Percentiles rank a stretch among this genome's conserved stretches.
phyloP scores from a whole-genome alignment of 805 yeast species.

The Teunomyces pallodes region DNA sequence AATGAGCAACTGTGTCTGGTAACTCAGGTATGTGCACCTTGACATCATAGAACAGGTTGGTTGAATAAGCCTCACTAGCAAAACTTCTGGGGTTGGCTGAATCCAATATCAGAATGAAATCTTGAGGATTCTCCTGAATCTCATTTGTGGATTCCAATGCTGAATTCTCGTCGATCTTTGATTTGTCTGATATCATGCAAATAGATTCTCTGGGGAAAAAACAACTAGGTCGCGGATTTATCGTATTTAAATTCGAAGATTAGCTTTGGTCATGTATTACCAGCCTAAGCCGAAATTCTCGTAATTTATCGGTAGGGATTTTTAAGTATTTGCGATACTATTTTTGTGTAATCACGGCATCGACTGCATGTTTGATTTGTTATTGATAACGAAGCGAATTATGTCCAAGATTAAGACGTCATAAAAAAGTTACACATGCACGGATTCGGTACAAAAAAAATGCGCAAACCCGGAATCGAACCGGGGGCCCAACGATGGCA shows the following conservation, averaged over 20 bases:
- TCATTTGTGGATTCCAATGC: not conserved
- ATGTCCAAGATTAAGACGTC: not conserved
- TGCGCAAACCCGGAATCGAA: slow-evolving; percentile 5
- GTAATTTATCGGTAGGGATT: not conserved
- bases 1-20: slow-evolving; percentile 18
- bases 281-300: not conserved
- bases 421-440: not conserved
- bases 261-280: not conserved
- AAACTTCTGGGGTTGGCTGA: not conserved
- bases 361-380: no score
- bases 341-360: no score
- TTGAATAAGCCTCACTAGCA: not conserved
- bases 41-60: not conserved
- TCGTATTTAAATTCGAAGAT: not conserved
- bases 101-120: not conserved
- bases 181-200: not conserved
- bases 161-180: not conserved
- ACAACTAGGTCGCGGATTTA: not conserved
- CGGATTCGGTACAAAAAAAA: slow-evolving; percentile 3
- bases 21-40: slow-evolving; percentile 8
- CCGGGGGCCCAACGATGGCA: slow-evolving; percentile 4
- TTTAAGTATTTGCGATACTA: not conserved
- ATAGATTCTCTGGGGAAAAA: not conserved
- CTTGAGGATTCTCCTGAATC: not conserved
- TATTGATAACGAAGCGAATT: no score